These are phyloP conservation scores for Gloeophyllum trabeum DNA, from an alignment of 768 basidiomycete species.

Conservation along the genomic window DNA sequence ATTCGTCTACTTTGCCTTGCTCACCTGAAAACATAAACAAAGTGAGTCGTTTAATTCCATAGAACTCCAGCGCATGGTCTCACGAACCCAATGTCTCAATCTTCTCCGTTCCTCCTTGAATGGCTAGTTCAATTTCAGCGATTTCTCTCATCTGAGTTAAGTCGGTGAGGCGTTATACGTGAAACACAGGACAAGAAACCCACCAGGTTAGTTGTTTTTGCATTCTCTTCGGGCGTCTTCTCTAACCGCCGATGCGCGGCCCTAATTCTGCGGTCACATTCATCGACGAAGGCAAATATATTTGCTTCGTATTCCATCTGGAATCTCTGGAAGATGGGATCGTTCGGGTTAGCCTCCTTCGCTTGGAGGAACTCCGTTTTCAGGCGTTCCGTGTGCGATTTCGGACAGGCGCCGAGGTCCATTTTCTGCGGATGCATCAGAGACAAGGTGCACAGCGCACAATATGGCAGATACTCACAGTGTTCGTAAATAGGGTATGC, in stretches of 20 bases:
- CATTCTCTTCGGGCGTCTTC: slow-evolving; percentile 99
- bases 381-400: slow-evolving; percentile 89
- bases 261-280: slow-evolving; percentile 93
- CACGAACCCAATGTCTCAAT: slow-evolving; percentile 84
- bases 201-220: slow-evolving; percentile 93
- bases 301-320: slow-evolving; percentile 95
- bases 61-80: too few species aligned
- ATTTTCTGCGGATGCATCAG: slow-evolving; percentile 64
- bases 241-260: slow-evolving; percentile 90
- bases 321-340: slow-evolving; percentile 78
- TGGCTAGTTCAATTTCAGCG: slow-evolving; percentile 97
- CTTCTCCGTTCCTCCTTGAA: slow-evolving; percentile 97
- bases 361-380: slow-evolving; percentile 84
- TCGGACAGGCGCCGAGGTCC: slow-evolving; percentile 97
- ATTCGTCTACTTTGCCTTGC: slow-evolving; percentile 98
- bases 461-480: slow-evolving; percentile 41
- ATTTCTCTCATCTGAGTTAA: slow-evolving; percentile 87
- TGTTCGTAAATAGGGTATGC: slow-evolving; percentile 95
- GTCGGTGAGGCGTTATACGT: too few species aligned
- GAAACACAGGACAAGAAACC: slow-evolving; percentile 16
- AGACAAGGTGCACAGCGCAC: neutral
- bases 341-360: slow-evolving; percentile 60
- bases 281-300: slow-evolving; percentile 93
- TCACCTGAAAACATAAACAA: slow-evolving; percentile 48
- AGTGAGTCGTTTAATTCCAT: too few species aligned